phyloP scores from a whole-genome alignment of 1,284 basidiomycete species.

The Melanopsichium pennsylvanicum region DNA sequence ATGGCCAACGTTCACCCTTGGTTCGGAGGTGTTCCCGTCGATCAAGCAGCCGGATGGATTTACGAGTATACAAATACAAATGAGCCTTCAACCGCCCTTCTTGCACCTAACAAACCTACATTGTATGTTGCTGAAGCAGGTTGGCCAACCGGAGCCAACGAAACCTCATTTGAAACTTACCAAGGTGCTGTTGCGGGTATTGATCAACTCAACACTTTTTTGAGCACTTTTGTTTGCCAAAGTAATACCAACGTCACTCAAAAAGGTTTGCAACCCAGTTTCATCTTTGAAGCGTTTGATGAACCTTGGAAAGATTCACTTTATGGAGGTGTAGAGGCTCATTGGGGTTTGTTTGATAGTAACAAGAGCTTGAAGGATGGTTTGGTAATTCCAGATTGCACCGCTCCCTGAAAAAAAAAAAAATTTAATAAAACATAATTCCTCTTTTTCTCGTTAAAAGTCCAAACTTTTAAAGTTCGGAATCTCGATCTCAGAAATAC shows the following conservation, averaged over 20 bases:
- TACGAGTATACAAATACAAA: constrained; percentile 75
- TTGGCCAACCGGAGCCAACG: constrained; percentile 78
- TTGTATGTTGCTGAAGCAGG: constrained; percentile 87
- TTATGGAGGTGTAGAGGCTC: constrained; percentile 84
- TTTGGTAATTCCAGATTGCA: constrained; percentile 68
- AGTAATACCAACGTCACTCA: constrained; percentile 80
- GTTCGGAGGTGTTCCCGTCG: constrained; percentile 75
- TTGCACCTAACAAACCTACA: constrained; percentile 73
- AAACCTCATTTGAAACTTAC: constrained; percentile 26
- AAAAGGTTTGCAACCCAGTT: constrained; percentile 68
- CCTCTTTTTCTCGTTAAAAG: no score
- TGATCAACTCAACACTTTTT: constrained; percentile 69
- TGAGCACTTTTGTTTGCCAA: constrained; percentile 85
- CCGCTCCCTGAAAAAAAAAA: constrained; percentile 53
- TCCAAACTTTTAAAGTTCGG: no score
- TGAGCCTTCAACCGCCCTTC: constrained; percentile 58
- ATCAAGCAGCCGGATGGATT: constrained; percentile 76
- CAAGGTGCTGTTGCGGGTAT: constrained; percentile 47
- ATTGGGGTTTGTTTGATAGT: constrained; percentile 54
- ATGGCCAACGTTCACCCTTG: constrained; percentile 83
- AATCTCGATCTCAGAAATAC: no score
- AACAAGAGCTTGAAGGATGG: constrained; percentile 50
- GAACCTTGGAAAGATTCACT: constrained; percentile 81
- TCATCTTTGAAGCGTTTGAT: constrained; percentile 75
- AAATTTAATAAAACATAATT: no score